phyloP scores from a whole-genome alignment of 1,284 basidiomycete species.

The Cutaneotrichosporon arboriforme region DNA sequence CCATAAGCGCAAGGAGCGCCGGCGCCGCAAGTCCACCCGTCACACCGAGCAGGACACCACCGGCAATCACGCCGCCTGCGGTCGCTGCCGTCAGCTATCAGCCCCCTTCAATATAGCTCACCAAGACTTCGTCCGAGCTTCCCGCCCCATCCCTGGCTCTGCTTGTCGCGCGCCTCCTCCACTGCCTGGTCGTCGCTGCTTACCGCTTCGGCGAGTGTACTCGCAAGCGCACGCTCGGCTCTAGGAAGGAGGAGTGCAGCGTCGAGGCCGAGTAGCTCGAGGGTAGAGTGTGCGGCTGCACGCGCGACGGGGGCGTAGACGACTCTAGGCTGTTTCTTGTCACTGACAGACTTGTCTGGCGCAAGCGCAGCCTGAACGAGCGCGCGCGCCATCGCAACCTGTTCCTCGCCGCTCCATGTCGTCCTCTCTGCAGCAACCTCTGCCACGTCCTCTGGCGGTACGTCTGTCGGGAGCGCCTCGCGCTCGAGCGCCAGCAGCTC shows the following conservation, averaged over 20 bases:
- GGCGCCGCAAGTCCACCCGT: slow-evolving; percentile 55
- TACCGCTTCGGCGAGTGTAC: slow-evolving; percentile 48
- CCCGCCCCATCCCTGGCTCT: slow-evolving; percentile 51
- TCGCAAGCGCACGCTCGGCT: slow-evolving; percentile 44
- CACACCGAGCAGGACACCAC: slow-evolving; percentile 51
- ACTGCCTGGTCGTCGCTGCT: slow-evolving; percentile 27
- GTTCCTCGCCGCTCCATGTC: slow-evolving; percentile 29
- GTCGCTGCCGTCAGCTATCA: slow-evolving; percentile 40
- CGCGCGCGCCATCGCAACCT: slow-evolving; percentile 25
- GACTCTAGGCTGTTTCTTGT: slow-evolving; percentile 15
- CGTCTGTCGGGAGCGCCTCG: slow-evolving; percentile 28
- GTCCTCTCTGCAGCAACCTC: slow-evolving; percentile 24
- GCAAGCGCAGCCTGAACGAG: slow-evolving; percentile 39
- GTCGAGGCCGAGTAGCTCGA: slow-evolving; percentile 40
- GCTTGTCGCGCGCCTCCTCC: slow-evolving; percentile 42
- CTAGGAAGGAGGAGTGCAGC: slow-evolving; percentile 30
- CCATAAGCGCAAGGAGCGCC: slow-evolving; percentile 51
- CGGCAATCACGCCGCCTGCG: slow-evolving; percentile 50
- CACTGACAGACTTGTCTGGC: slow-evolving; percentile 5
- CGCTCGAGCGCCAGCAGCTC: slow-evolving; percentile 35
- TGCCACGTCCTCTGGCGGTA: slow-evolving; percentile 26
- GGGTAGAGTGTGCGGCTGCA: slow-evolving; percentile 38
- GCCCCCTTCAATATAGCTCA: slow-evolving; percentile 8
- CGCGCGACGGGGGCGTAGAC: slow-evolving; percentile 47
- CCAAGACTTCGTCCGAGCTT: slow-evolving; percentile 47